phyloP scores from a whole-genome alignment of 2,329 filamentous ascomycete species.

The Colletotrichum orchidophilum region DNA sequence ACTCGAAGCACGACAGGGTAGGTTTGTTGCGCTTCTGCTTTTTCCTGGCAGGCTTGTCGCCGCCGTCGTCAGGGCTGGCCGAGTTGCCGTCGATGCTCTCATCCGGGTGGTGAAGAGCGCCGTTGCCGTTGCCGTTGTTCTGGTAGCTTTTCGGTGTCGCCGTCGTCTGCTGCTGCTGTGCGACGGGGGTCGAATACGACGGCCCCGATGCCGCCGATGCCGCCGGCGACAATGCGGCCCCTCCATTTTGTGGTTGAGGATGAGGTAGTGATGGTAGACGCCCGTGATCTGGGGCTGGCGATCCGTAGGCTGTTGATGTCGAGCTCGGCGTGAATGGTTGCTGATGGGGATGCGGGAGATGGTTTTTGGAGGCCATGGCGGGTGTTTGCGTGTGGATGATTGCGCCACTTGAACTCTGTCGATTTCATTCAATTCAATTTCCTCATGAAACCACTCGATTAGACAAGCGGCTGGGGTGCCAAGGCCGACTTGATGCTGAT shows the following conservation, averaged over 20 bases:
- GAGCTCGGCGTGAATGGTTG: slow-evolving; percentile 20
- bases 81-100: slow-evolving; percentile 17
- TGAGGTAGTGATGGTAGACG: slow-evolving; percentile 5
- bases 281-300: slow-evolving; percentile 21
- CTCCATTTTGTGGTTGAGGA: neutral
- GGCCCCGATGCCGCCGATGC: neutral
- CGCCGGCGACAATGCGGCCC: neutral
- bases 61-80: slow-evolving; percentile 22
- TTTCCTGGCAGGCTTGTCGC: slow-evolving; percentile 61
- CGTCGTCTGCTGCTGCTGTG: neutral
- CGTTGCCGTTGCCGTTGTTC: neutral
- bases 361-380: slow-evolving; percentile 10
- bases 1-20: slow-evolving; percentile 81
- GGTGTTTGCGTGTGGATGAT: neutral
- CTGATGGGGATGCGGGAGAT: neutral
- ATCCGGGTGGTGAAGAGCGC: neutral
- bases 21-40: slow-evolving; percentile 89
- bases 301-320: slow-evolving; percentile 23
- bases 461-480: neutral
- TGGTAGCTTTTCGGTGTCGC: no score
- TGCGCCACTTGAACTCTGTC: no score
- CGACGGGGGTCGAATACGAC: neutral
- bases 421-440: no score
- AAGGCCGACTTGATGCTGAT: neutral
- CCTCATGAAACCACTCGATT: no score